Conservation (phyloP, 2,329 filamentous ascomycete genomes). For the Aureobasidium uvarum region DNA sequence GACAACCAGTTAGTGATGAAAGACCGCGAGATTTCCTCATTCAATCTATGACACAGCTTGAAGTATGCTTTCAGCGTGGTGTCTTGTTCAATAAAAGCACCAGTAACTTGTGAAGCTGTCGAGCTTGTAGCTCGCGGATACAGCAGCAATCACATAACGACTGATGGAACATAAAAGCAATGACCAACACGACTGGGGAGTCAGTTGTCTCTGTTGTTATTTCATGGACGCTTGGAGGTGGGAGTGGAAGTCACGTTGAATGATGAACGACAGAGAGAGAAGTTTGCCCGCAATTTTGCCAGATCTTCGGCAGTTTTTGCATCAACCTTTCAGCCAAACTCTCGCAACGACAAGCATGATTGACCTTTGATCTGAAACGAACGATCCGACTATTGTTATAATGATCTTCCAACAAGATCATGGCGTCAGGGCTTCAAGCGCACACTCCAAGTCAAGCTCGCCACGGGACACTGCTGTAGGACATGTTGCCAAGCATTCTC, state of each 20-base stretch:
- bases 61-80: neutral
- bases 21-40: neutral
- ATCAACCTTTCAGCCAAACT: neutral
- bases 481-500: constrained; percentile 3
- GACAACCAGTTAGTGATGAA: no score
- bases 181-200: neutral
- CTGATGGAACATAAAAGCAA: no score
- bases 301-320: neutral
- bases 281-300: constrained; percentile 13
- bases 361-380: no score
- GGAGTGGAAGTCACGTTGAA: neutral
- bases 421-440: no score
- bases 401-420: no score
- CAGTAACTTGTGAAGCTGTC: neutral
- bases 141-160: neutral
- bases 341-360: neutral
- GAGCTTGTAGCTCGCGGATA: neutral
- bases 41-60: neutral
- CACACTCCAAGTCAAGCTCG: neutral
- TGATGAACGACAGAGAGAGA: neutral
- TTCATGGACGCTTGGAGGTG: neutral
- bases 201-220: neutral
- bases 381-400: neutral
- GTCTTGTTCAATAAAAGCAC: neutral
- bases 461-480: neutral